Evolutionary conservation across 1,139 yeast genomes (phyloP), one percentile per base, ranked within the genome.

Genomic region (Chernovozyma sophiae-reginae): DNA sequence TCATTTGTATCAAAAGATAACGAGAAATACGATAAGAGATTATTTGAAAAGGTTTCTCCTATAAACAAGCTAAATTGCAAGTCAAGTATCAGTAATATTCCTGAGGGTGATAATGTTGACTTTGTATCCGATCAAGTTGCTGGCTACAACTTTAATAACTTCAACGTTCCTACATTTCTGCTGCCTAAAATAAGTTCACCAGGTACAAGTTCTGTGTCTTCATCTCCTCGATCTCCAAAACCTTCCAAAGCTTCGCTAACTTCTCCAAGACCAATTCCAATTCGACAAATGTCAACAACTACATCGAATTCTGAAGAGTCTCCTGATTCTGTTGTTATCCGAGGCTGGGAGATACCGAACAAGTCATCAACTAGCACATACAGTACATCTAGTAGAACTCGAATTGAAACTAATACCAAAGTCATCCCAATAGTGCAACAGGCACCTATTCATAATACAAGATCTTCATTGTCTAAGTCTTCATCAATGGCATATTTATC

Each of bases 311-410:
- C 56, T 3, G 15, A 15, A 18, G 28, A 27, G 5, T 30, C 37
- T 16, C 35, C 35, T 11, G 37, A 34, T 15, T 59, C 69, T 1
- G 8, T 16, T 16, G 12, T 6, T 16, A 39, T 45, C 2, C 60
- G 60, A 46, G 73, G 72, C 1, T 68, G 74, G 74, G 73, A 65
- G 39, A 65, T 68, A n/a, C 72, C 74, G 1, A 53, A 53, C 14
- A 68, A 68, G 41, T 52, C 70, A 6, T 43, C 53, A 10, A 55
- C 62, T 1, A 47, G 58, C 30, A 49, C 55, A 3, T 41, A 53
- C 2, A 49, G 54, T 4, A 51, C 52, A 12, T 36, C 43, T 2
- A 33, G 29, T 16, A 34, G 34, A 4, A 41, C 46, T 1, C 38
- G 42, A 15, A 28, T 40, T 6, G 56, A 53, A 6, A 38, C 54